phyloP scores from a whole-genome alignment of 306 rosid genomes.

The Bauhinia variegata region DNA sequence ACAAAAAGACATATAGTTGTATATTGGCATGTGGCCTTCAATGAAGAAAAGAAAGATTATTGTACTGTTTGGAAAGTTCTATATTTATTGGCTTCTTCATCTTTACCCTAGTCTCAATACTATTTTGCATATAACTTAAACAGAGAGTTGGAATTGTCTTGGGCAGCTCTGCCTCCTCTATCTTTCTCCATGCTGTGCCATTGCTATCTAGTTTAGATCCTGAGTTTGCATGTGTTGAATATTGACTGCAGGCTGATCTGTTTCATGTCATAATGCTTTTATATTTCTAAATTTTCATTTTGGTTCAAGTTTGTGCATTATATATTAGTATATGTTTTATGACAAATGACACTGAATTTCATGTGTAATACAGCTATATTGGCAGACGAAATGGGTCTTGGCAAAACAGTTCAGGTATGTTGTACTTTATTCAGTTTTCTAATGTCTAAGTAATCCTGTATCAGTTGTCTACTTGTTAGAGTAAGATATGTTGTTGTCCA shows the following conservation, averaged over 20 bases:
- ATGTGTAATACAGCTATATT: conserved; percentile 75
- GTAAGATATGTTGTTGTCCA: conserved; percentile 41
- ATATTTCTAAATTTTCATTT: conserved; percentile 8
- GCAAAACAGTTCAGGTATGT: conserved; percentile 90
- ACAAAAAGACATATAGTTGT: too few species aligned
- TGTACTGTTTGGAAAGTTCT: too few species aligned
- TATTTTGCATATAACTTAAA: too few species aligned
- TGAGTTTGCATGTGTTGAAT: conserved; percentile 12
- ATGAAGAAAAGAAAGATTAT: too few species aligned
- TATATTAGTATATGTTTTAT: conserved; percentile 21
- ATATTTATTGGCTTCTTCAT: too few species aligned
- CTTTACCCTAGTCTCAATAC: too few species aligned
- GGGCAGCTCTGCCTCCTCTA: too few species aligned
- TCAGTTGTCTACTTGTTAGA: conserved; percentile 21
- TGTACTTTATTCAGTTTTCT: conserved; percentile 23
- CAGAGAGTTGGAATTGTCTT: too few species aligned
- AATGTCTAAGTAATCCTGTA: conserved; percentile 27
- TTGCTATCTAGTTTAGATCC: too few species aligned
- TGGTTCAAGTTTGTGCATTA: background rate
- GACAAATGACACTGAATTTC: conserved; percentile 30
- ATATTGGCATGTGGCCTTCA: too few species aligned
- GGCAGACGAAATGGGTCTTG: conserved; percentile 99
- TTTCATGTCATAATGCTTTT: background rate
- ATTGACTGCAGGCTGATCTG: background rate
- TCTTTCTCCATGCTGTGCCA: too few species aligned